Conservation (phyloP, 75 land plant genomes). For the Adiantum capillusveneris region DNA sequence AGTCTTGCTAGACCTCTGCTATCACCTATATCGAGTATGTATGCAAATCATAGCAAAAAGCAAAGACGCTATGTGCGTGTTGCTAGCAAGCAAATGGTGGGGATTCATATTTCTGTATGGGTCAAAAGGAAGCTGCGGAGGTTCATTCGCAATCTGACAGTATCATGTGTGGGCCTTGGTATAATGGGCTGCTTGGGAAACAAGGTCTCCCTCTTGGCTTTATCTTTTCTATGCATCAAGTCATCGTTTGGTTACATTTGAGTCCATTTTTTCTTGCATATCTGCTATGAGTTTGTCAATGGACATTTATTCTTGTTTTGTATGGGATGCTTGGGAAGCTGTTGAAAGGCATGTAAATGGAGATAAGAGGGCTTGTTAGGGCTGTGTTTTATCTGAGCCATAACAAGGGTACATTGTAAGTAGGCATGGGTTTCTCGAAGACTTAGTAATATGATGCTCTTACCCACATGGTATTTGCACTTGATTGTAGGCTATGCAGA, state of each 20-base stretch:
- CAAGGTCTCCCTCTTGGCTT: slow-evolving; percentile 47
- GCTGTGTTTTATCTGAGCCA: too few relatives aligned
- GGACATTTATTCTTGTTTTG: too few relatives aligned
- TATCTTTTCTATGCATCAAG: not conserved
- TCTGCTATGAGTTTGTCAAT: not conserved
- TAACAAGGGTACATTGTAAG: too few relatives aligned
- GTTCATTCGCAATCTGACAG: slow-evolving; percentile 64
- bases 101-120: slow-evolving; percentile 81
- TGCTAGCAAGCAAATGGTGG: slow-evolving; percentile 94
- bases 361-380: too few relatives aligned
- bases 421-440: too few relatives aligned
- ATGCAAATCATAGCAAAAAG: not conserved
- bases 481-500: not conserved
- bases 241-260: not conserved
- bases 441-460: too few relatives aligned
- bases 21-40: not conserved
- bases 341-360: too few relatives aligned
- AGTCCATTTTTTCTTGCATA: not conserved
- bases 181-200: slow-evolving; percentile 94
- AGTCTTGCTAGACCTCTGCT: slow-evolving; percentile 6
- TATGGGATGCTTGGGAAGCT: too few relatives aligned
- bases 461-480: not conserved
- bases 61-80: slow-evolving; percentile 44
- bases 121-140: slow-evolving; percentile 50
- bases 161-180: slow-evolving; percentile 83